Conservation (phyloP, 768 basidiomycete species). For the Russula lepida region DNA sequence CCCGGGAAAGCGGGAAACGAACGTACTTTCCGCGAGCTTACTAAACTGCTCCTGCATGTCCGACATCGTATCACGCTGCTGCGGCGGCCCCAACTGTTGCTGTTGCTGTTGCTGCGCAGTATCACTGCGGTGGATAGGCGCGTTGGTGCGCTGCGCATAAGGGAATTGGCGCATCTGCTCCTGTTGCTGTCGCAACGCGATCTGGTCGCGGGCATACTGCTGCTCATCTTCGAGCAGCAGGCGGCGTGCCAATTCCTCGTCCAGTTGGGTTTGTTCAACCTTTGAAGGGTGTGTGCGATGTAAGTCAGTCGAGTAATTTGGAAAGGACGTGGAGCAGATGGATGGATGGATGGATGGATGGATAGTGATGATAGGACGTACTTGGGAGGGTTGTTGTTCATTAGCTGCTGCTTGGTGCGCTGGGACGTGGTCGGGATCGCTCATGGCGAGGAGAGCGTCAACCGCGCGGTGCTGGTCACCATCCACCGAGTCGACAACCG, state of each 20-base stretch:
- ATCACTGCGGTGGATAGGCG: not conserved
- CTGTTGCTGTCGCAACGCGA: conserved; percentile 16
- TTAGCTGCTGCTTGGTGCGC: conserved; percentile 26
- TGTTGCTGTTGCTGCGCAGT: conserved; percentile 22
- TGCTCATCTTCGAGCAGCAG: conserved; percentile 51
- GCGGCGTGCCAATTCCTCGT: conserved; percentile 70
- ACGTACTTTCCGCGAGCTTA: conserved; percentile 72
- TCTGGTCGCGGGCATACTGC: conserved; percentile 22
- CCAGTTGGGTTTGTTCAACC: conserved; percentile 59
- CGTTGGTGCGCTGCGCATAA: conserved; percentile 1
- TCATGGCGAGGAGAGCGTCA: conserved; percentile 76
- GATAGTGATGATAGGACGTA: not conserved
- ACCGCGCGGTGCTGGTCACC: conserved; percentile 68
- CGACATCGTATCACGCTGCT: conserved; percentile 44
- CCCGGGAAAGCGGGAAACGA: too few relatives aligned
- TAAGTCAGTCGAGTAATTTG: too few relatives aligned
- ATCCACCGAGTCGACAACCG: conserved; percentile 61
- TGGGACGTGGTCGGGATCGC: conserved; percentile 64
- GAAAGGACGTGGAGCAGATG: too few relatives aligned
- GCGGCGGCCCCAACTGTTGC: conserved; percentile 23
- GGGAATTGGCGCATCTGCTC: conserved; percentile 13
- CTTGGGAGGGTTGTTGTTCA: not conserved
- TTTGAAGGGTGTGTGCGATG: not conserved
- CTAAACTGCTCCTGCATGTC: conserved; percentile 70
- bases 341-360: too few relatives aligned